Evolutionary conservation across 352 stramenopile species (phyloP).

Genomic region (Pythium graminicola): DNA sequence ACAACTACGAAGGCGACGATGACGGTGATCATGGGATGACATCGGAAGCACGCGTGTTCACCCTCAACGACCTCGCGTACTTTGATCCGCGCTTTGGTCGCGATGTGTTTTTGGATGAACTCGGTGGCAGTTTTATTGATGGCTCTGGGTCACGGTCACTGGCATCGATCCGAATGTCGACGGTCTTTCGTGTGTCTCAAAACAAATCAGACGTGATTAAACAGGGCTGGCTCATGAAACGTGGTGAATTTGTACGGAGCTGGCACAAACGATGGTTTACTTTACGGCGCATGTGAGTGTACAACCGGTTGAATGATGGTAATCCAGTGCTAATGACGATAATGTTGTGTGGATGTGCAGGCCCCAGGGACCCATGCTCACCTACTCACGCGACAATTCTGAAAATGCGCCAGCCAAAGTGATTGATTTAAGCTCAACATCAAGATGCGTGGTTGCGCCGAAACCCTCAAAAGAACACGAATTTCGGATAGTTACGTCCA

Average conservation of each 20-base stretch:
- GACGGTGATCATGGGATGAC: background rate
- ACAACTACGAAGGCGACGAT: slow-evolving; percentile 16
- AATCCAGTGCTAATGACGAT: too few species aligned
- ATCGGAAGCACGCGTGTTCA: slow-evolving; percentile 30
- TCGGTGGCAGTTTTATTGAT: slow-evolving; percentile 54
- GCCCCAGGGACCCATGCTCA: slow-evolving; percentile 67
- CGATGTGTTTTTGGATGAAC: slow-evolving; percentile 59
- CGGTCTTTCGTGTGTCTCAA: slow-evolving; percentile 47
- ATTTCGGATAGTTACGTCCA: slow-evolving; percentile 73
- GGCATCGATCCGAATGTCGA: slow-evolving; percentile 60
- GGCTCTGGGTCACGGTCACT: slow-evolving; percentile 54
- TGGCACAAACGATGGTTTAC: slow-evolving; percentile 82
- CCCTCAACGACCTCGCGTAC: slow-evolving; percentile 51
- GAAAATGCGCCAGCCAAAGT: slow-evolving; percentile 46
- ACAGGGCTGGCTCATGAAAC: slow-evolving; percentile 78
- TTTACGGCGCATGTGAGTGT: slow-evolving; percentile 53
- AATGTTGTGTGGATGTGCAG: slow-evolving; percentile 22
- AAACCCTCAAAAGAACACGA: slow-evolving; percentile 62
- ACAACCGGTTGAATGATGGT: background rate
- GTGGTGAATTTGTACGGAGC: slow-evolving; percentile 62
- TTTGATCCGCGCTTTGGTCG: slow-evolving; percentile 70
- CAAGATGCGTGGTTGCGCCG: slow-evolving; percentile 50
- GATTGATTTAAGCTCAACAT: slow-evolving; percentile 73
- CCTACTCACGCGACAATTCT: slow-evolving; percentile 65
- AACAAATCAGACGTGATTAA: slow-evolving; percentile 35